Base-by-base conservation (phyloP, 768 basidiomycete species). In the Lentinula edodes region DNA sequence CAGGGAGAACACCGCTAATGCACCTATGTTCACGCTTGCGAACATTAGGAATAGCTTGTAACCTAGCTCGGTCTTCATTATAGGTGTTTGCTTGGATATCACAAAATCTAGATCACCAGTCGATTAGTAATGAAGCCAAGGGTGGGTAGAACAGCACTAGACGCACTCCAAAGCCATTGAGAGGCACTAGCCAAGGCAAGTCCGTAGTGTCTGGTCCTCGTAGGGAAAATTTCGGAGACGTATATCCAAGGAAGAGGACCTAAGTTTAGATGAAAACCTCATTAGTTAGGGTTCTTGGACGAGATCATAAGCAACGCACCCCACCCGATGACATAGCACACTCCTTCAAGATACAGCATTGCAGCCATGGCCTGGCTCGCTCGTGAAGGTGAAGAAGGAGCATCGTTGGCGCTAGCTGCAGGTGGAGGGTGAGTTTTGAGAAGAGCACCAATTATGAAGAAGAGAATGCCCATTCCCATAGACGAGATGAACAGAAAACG, bases 141-240 rank as follows among this genome's bases (percentile, higher is more conserved):
- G 7, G 18, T 15, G 9, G 23, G 4, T n/a, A 52, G 32, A 36
- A 32, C 50, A 20, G 4, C 6, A n/a, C 23, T 36, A 13, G 1
- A 75, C 78, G 58, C 58, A 80, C 81, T 85, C 76, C 78, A 85
- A 18, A 87, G 67, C 84, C 91, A 93, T 61, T 94, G 93, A 2
- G 89, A 84, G 15, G 85, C 84, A 61, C 88, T 87, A 0, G 88
- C 93, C 4, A 85, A 73, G 0, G 90, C 81, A 34, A 94, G 76
- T 38, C 93, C 93, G 66, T 89, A 92, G 66, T 91, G 88, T 60
- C 91, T 78, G 9, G 91, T 92, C 46, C 90, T 77, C 13, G 90
- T 94, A 6, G 89, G 88, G 81, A 94, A 94, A 66, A 95, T 91
- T 70, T 95, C 93, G 4, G 90, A 79, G 46, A 87, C 88, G 66